A percentile compares a stretch with the other conserved stretches of the same genome.
Conservation (phyloP, 2,329 filamentous ascomycete genomes). For the Colletotrichum sansevieriae region DNA sequence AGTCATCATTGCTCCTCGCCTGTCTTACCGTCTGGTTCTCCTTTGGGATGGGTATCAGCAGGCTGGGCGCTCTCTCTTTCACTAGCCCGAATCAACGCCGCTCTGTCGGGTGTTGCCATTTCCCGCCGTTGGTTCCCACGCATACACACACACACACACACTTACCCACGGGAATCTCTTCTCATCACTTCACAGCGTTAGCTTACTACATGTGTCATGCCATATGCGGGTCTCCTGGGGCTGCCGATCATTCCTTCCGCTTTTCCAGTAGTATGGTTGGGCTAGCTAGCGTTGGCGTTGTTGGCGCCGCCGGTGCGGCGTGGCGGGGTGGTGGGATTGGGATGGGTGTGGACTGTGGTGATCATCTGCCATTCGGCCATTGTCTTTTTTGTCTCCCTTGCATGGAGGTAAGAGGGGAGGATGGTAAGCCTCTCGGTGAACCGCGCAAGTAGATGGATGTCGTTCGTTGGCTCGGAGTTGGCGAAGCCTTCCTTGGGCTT, state of each 20-base stretch:
- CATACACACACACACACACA: neutral
- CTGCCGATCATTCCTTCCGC: neutral
- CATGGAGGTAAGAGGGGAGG: neutral
- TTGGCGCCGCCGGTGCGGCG: neutral
- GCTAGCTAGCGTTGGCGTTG: slow-evolving; percentile 7
- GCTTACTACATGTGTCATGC: neutral
- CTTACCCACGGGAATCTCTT: neutral
- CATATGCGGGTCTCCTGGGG: too few relatives aligned
- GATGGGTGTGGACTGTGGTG: neutral
- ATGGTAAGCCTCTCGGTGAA: too few relatives aligned
- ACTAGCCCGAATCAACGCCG: neutral
- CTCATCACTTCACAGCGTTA: neutral
- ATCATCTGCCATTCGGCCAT: too few relatives aligned
- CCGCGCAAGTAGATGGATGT: too few relatives aligned
- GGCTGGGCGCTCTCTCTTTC: neutral
- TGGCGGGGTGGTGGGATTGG: neutral
- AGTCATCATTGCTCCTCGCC: neutral
- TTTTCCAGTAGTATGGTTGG: slow-evolving; percentile 10
- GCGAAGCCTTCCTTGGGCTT: neutral
- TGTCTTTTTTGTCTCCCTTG: neutral
- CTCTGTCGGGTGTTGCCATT: neutral
- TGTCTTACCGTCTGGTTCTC: neutral
- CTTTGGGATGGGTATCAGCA: neutral
- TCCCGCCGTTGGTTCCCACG: neutral
- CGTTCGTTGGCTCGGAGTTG: too few relatives aligned